phyloP scores from a whole-genome alignment of 306 rosid species.

The Neltuma alba region DNA sequence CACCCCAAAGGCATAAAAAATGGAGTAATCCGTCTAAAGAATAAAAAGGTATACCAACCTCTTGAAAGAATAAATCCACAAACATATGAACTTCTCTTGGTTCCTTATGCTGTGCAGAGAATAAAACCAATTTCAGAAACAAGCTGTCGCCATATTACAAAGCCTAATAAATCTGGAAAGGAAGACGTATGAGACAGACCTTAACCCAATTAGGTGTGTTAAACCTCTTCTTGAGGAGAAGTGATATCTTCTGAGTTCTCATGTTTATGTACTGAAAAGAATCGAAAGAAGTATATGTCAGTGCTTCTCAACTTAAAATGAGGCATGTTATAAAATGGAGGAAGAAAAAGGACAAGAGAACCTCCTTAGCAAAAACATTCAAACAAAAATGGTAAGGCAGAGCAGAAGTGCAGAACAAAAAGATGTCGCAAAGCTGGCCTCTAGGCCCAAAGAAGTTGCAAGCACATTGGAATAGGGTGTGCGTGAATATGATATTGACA shows the following conservation, averaged over 20 bases:
- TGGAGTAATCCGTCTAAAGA: not conserved
- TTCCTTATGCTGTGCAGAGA: slow-evolving; percentile 84
- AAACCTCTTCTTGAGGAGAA: slow-evolving; percentile 83
- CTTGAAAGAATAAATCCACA: slow-evolving; percentile 88
- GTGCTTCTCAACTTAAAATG: slow-evolving; percentile 10
- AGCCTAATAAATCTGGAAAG: slow-evolving; percentile 15
- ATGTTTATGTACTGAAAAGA: slow-evolving; percentile 71
- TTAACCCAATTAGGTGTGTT: slow-evolving; percentile 87
- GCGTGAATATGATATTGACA: slow-evolving; percentile 16
- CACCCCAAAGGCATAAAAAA: slow-evolving; percentile 2
- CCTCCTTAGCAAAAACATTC: not conserved
- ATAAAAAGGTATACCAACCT: slow-evolving; percentile 54
- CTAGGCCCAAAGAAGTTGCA: slow-evolving; percentile 6
- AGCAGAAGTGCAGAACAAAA: not conserved
- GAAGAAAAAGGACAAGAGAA: not conserved
- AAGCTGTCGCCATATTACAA: slow-evolving; percentile 21
- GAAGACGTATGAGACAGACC: slow-evolving; percentile 53
- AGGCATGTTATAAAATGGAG: not conserved
- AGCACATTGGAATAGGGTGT: not conserved
- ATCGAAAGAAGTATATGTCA: slow-evolving; percentile 25
- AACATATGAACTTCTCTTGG: slow-evolving; percentile 98
- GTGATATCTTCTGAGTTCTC: slow-evolving; percentile 76
- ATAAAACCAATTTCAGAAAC: slow-evolving; percentile 21
- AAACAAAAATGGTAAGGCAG: not conserved
- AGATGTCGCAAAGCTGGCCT: not conserved